These are phyloP conservation scores for Pholiota conissans DNA, from an alignment of 768 basidiomycete genomes.

Conservation along the genomic window DNA sequence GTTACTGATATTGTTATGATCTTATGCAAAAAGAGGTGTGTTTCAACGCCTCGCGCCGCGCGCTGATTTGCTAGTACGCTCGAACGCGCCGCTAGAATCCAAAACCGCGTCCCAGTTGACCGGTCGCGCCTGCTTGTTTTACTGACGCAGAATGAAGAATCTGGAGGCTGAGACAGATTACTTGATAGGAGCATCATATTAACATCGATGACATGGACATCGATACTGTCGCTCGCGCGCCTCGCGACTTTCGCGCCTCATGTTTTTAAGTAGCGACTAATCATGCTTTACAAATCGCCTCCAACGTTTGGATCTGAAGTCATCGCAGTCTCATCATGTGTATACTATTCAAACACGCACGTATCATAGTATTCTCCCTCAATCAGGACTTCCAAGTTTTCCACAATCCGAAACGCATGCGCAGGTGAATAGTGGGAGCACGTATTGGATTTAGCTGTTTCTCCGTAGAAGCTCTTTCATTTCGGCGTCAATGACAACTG, in stretches of 20 bases:
- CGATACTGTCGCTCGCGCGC: constrained; percentile 2
- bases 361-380: not conserved
- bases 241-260: constrained; percentile 8
- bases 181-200: constrained; percentile 1
- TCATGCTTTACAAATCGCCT: constrained; percentile 1
- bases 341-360: not conserved
- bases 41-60: constrained; percentile 17
- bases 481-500: constrained; percentile 11
- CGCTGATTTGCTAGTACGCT: not conserved
- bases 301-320: not conserved
- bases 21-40: constrained; percentile 4
- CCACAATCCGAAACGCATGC: constrained; percentile 8
- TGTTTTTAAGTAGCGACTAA: constrained; percentile 13
- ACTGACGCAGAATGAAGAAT: not conserved
- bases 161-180: not conserved
- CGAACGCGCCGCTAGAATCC: not conserved
- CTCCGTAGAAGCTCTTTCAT: constrained; percentile 18
- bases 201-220: constrained; percentile 1
- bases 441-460: constrained; percentile 8
- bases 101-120: not conserved
- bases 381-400: constrained; percentile 3
- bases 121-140: not conserved
- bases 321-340: not conserved
- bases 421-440: not conserved
- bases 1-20: not conserved